phyloP scores from a whole-genome alignment of 2,329 filamentous ascomycete species.

The Fusarium secorum region DNA sequence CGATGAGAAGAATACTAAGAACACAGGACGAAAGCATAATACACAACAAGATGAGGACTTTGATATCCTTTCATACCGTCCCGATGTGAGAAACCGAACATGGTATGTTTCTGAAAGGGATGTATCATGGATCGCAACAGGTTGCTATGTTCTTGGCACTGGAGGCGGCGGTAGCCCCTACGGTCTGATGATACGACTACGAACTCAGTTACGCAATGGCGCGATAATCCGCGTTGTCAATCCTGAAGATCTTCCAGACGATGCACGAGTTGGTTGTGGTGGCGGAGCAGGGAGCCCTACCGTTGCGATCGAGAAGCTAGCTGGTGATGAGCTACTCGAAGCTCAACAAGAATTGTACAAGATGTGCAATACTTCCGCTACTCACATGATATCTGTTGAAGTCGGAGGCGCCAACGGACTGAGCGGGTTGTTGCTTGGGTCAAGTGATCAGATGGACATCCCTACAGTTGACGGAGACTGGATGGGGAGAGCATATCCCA shows the following conservation, averaged over 20 bases:
- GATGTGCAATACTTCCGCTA: conserved; percentile 55
- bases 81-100: conserved; percentile 57
- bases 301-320: conserved; percentile 67
- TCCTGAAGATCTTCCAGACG: conserved; percentile 57
- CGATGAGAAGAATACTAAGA: conserved; percentile 29
- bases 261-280: conserved; percentile 62
- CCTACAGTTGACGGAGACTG: conserved; percentile 63
- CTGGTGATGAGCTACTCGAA: conserved; percentile 63
- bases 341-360: conserved; percentile 62
- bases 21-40: background rate
- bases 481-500: conserved; percentile 65
- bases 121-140: conserved; percentile 63
- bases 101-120: conserved; percentile 68
- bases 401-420: conserved; percentile 74
- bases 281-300: conserved; percentile 67
- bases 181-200: conserved; percentile 58
- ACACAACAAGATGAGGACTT: conserved; percentile 34
- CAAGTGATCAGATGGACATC: conserved; percentile 59
- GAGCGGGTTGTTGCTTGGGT: conserved; percentile 64
- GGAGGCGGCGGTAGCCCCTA: conserved; percentile 67
- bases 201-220: conserved; percentile 59
- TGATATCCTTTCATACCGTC: conserved; percentile 55
- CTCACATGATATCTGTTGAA: conserved; percentile 68
- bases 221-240: conserved; percentile 60
- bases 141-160: conserved; percentile 68